Evolutionary conservation across 345 rosid species (phyloP).

Genomic region (Laguncularia racemosa): DNA sequence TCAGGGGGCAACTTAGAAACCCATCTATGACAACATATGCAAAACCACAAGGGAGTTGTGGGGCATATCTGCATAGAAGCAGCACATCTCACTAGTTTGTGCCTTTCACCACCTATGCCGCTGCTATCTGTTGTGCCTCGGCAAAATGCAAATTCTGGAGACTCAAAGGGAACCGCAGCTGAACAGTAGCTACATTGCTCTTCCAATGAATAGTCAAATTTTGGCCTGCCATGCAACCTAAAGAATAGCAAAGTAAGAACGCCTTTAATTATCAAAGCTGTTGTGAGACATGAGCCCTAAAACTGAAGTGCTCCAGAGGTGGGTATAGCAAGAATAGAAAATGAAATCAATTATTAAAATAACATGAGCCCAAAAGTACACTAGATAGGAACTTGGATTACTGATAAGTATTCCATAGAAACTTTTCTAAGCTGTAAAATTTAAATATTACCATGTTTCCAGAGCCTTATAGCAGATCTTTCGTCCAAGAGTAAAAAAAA

Average conservation of each 20-base stretch:
- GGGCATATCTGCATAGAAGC: slow-evolving; percentile 82
- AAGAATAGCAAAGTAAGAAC: background rate
- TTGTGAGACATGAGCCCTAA: no score
- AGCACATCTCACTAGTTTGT: slow-evolving; percentile 62
- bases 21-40: slow-evolving; percentile 75
- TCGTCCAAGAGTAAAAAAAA: background rate
- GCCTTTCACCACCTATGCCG: slow-evolving; percentile 26
- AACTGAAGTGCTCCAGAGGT: no score
- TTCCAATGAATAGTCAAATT: slow-evolving; percentile 21
- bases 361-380: no score
- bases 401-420: no score
- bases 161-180: slow-evolving; percentile 51
- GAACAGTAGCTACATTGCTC: slow-evolving; percentile 73
- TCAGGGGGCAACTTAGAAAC: slow-evolving; percentile 47
- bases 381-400: no score
- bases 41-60: slow-evolving; percentile 58
- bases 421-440: no score
- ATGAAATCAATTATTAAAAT: no score
- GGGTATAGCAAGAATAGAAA: no score
- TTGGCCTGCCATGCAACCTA: slow-evolving; percentile 19
- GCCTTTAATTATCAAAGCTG: background rate
- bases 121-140: slow-evolving; percentile 14
- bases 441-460: background rate
- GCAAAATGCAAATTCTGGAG: slow-evolving; percentile 63
- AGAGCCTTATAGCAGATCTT: background rate